Evolutionary conservation across 768 basidiomycete species (phyloP).

Genomic region (Leucosporidium creatinivorum): DNA sequence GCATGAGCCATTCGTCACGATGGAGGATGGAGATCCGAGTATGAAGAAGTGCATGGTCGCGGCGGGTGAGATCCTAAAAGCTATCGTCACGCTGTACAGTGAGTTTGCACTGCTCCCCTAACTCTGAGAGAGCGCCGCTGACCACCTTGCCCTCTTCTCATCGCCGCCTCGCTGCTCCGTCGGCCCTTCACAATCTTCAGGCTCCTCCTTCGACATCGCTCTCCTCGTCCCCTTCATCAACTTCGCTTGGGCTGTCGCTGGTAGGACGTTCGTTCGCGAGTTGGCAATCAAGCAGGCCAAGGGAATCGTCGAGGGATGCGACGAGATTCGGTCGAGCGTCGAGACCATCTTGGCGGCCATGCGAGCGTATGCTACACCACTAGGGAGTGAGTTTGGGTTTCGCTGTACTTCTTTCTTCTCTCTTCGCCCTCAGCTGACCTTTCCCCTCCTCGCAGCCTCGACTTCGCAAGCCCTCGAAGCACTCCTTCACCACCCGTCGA

Average conservation of each 20-base stretch:
- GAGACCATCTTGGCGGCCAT: background rate
- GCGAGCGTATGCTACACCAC: background rate
- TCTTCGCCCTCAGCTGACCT: background rate
- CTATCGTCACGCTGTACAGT: no score
- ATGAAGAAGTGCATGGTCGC: background rate
- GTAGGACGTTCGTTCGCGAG: background rate
- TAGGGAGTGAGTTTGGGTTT: background rate
- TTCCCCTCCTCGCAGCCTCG: background rate
- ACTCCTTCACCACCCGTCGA: background rate
- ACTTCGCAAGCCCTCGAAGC: background rate
- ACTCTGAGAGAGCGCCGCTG: no score
- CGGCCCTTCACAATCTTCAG: no score
- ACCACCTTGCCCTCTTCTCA: no score
- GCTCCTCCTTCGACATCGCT: no score
- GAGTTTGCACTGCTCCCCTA: no score
- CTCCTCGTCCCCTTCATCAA: no score
- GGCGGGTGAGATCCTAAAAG: background rate
- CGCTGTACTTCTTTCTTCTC: background rate
- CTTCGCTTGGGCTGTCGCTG: background rate
- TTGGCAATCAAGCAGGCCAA: slow-evolving; percentile 1
- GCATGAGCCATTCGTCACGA: background rate
- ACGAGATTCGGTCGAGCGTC: background rate
- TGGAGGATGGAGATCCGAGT: background rate
- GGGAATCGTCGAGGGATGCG: background rate
- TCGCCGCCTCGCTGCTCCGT: no score